A percentile compares a stretch with the other conserved stretches of the same genome.
These are phyloP conservation scores for Mycena galericulata DNA, from an alignment of 768 basidiomycete species.

Conservation along the genomic window DNA sequence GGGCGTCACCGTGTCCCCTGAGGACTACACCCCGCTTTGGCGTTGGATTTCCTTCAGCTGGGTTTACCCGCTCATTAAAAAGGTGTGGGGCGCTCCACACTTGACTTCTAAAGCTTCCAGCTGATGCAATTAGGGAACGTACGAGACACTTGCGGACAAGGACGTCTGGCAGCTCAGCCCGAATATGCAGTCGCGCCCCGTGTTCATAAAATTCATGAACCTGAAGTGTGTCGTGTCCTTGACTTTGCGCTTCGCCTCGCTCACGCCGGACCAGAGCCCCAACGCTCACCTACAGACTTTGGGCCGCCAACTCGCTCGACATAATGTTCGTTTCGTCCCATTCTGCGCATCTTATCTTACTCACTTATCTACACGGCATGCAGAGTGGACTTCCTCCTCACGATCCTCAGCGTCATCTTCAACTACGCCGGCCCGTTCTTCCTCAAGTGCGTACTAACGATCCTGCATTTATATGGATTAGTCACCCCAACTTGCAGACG, in stretches of 20 bases:
- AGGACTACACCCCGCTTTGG: constrained; percentile 80
- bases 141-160: constrained; percentile 70
- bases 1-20: constrained; percentile 70
- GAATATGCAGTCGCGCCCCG: constrained; percentile 70
- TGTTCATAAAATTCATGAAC: constrained; percentile 64
- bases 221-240: background rate
- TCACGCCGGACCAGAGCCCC: constrained; percentile 42
- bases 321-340: constrained; percentile 49
- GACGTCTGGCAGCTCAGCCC: constrained; percentile 82
- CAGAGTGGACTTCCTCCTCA: constrained; percentile 75
- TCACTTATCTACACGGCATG: background rate
- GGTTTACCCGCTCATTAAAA: constrained; percentile 72
- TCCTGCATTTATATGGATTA: background rate
- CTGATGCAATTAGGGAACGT: constrained; percentile 48
- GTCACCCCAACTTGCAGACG: background rate
- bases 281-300: constrained; percentile 56
- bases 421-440: constrained; percentile 89
- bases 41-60: constrained; percentile 80
- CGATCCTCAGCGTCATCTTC: constrained; percentile 76
- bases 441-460: constrained; percentile 65
- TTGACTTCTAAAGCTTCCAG: background rate
- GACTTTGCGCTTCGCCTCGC: background rate
- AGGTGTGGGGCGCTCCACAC: constrained; percentile 42
- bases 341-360: background rate
- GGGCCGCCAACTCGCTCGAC: constrained; percentile 60